phyloP scores from a whole-genome alignment of 1,139 yeast genomes.

The Geotrichum armillariae region DNA sequence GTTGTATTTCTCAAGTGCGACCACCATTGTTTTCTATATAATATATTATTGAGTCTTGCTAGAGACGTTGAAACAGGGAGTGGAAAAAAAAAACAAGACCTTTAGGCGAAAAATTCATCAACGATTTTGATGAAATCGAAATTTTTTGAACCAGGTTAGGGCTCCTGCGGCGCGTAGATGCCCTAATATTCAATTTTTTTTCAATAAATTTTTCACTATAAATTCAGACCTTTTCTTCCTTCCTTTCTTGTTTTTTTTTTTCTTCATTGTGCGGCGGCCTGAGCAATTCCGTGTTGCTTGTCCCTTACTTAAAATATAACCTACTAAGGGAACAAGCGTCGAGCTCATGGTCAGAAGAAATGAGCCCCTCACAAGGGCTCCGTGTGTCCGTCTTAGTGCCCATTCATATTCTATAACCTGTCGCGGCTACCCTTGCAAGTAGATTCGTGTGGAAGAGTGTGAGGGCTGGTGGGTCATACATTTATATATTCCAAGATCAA shows the following conservation, averaged over 20 bases:
- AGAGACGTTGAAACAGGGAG: too few relatives aligned
- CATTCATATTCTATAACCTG: conserved; percentile 38
- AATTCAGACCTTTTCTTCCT: conserved; percentile 3
- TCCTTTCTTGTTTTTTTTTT: too few relatives aligned
- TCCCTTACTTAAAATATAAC: conserved; percentile 37
- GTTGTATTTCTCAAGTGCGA: conserved; percentile 24
- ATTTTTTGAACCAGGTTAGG: too few relatives aligned
- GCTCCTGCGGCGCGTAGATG: too few relatives aligned
- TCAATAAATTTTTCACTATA: too few relatives aligned
- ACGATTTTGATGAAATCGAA: too few relatives aligned
- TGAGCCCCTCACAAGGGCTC: conserved; percentile 32
- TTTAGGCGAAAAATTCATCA: too few relatives aligned
- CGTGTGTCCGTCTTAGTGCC: conserved; percentile 58
- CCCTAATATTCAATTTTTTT: too few relatives aligned
- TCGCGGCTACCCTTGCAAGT: conserved; percentile 41
- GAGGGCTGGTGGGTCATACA: conserved; percentile 69
- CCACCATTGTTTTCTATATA: conserved; percentile 2
- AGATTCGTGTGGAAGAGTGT: conserved; percentile 39
- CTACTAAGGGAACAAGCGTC: conserved; percentile 54
- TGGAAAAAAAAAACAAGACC: too few relatives aligned
- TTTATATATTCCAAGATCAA: conserved; percentile 18
- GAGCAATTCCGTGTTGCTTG: conserved; percentile 70
- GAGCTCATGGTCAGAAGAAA: conserved; percentile 64
- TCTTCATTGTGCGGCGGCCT: conserved; percentile 64
- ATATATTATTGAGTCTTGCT: not conserved